phyloP scores from a whole-genome alignment of 768 basidiomycete species.

The Termitomyces sp. region DNA sequence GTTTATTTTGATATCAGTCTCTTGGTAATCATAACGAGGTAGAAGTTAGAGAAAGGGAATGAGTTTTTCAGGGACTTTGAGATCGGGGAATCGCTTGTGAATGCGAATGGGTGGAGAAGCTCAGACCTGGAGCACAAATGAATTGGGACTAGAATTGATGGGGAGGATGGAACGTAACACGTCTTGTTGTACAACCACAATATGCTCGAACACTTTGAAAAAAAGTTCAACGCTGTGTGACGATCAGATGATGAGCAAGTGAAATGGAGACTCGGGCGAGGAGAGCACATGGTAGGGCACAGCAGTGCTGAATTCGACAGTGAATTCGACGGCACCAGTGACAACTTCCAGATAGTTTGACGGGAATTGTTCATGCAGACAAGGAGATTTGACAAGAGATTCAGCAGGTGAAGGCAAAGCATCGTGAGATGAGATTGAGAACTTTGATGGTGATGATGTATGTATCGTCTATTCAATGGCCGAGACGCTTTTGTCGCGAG shows the following conservation, averaged over 20 bases:
- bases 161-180: conserved; percentile 35
- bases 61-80: conserved; percentile 41
- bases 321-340: conserved; percentile 51
- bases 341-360: conserved; percentile 52
- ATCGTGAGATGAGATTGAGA: no score
- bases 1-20: conserved; percentile 37
- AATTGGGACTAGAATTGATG: background rate
- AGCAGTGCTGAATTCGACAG: conserved; percentile 49
- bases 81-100: conserved; percentile 61
- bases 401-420: no score
- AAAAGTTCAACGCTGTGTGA: conserved; percentile 53
- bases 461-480: no score
- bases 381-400: no score
- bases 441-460: no score
- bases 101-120: conserved; percentile 63
- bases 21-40: conserved; percentile 13
- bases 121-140: conserved; percentile 45
- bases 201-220: conserved; percentile 56
- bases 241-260: no score
- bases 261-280: no score
- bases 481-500: no score
- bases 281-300: conserved; percentile 69
- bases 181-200: conserved; percentile 57
- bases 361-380: no score
- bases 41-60: background rate